Evolutionary conservation across 2,329 filamentous ascomycete genomes (phyloP), one percentile per base, ranked within the genome.

Genomic region (Thermochaetoides dissita): DNA sequence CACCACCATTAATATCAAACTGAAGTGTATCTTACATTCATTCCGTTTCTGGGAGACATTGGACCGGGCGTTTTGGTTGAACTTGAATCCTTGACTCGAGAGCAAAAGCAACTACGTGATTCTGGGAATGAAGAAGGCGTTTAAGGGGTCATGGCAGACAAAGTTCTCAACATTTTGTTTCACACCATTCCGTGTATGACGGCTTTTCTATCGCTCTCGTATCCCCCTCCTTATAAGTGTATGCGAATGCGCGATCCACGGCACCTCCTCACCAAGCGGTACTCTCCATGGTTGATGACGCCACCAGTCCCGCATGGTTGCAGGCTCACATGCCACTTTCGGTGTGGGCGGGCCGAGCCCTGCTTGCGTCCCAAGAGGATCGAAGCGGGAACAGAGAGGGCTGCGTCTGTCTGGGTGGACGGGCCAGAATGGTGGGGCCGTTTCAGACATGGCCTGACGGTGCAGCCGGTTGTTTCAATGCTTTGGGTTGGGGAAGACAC

Each of bases 1-100:
- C 78, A 81, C 54, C 80, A 86, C 55, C 72, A 51, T 49, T 44
- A 36, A 30, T 30, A 3, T 24, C 5, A 5, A 24, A 24, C 17
- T 46, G 11, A 35, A 3, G 28, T 32, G 12, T 35, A 1, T 30
- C n/a, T 39, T 6, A 12, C 32, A 30, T 43, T 29, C 8, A 11
- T 35, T 32, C 4, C 17, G 17, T 24, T 24, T 24, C 17, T 24
- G 17, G 17, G 5, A 24, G 17, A 24, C 17, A 24, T 24, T 29
- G 8, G 28, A 38, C 28, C 30, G 29, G 46, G 51, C 39, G 49
- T 51, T 49, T 30, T 12, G 40, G 35, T 29, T 45, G 48, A 43
- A 46, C 30, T 31, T 17, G 38, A 34, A 24, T 24, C 17, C 17
- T 24, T 24, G 17, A 24, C 17, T 24, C 17, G 17, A 5, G 5